Evolutionary conservation across 2,329 filamentous ascomycete genomes (phyloP), one percentile per base, ranked within the genome.

Genomic region (Myrmaecium sp.): DNA sequence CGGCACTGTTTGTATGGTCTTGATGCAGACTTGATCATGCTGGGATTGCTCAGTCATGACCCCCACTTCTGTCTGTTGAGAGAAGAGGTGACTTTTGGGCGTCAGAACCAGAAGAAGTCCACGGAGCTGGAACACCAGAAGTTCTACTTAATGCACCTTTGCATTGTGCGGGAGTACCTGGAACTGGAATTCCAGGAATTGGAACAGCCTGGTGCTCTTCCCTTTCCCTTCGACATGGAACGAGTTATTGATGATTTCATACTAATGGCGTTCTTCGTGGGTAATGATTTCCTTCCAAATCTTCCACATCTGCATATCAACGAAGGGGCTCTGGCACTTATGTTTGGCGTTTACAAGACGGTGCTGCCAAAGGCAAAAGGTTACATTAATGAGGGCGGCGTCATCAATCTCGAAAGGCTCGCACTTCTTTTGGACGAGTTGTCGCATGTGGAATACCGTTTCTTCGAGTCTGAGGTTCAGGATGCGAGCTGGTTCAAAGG

Each of bases 91-190:
- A 95, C 86, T 0, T 98, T 98, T 58, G 89, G 89, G 29, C 74
- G 86, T 33, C 72, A 81, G 46, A 78, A 69, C 36, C 79, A 86
- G 52, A 70, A 73, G 38, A 94, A 94, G 55, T 82, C 82, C 21
- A 93, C 92, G 58, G 89, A 98, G 52, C 58, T 98, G 37, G 89
- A 98, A 52, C 89, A 98, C 52, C 91, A 98, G 49, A 98, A 95
- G 47, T 98, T 98, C 57, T 98, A 83, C 49, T 66, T 98, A 27
- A 74, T 98, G 62, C 89, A 98, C 61, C 66, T 98, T 29, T 95
- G 84, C 60, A 89, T 98, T 44, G 89, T 98, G 29, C 73, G 89
- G 46, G 89, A 98, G 56, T 98, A 98, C 46, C 59, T 98, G 42
- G 89, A 94, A 52, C 60, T 95, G 49, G 89, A 98, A 49, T 98